phyloP scores from a whole-genome alignment of 306 rosid species.

The Potentilla sterilis region DNA sequence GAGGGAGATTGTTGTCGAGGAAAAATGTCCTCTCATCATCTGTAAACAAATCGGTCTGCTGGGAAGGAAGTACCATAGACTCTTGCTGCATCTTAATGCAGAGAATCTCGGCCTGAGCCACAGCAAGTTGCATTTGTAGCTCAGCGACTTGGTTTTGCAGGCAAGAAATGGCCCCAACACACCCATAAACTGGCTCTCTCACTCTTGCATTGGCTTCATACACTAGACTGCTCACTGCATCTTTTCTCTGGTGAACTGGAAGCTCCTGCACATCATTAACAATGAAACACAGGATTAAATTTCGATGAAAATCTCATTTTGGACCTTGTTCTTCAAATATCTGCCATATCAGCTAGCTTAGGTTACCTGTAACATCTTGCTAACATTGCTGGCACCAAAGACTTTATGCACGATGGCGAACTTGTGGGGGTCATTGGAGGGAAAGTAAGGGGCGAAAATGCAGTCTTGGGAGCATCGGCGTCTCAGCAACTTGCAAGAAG shows the following conservation, averaged over 20 bases:
- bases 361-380: conserved; percentile 90
- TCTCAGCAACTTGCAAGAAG: conserved; percentile 88
- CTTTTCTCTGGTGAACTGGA: conserved; percentile 69
- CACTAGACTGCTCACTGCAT: conserved; percentile 91
- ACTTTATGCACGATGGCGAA: conserved; percentile 92
- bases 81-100: conserved; percentile 80
- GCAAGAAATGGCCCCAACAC: conserved; percentile 81
- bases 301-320: not conserved
- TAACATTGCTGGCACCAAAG: conserved; percentile 93
- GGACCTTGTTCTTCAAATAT: not conserved
- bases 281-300: not conserved
- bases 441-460: conserved; percentile 84
- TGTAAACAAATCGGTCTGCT: conserved; percentile 16
- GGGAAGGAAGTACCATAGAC: conserved; percentile 29
- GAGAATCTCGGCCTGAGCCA: conserved; percentile 88
- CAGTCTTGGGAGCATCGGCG: conserved; percentile 84
- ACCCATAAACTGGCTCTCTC: conserved; percentile 89
- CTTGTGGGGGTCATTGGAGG: conserved; percentile 83
- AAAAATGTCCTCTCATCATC: conserved; percentile 36
- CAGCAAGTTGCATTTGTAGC: conserved; percentile 90
- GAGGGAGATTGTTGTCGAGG: conserved; percentile 44
- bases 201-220: conserved; percentile 93
- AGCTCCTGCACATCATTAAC: conserved; percentile 53
- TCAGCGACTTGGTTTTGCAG: conserved; percentile 82
- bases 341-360: not conserved